Evolutionary conservation across 1,139 yeast species (phyloP).

Genomic region (Debaryomycetaceae sp.): DNA sequence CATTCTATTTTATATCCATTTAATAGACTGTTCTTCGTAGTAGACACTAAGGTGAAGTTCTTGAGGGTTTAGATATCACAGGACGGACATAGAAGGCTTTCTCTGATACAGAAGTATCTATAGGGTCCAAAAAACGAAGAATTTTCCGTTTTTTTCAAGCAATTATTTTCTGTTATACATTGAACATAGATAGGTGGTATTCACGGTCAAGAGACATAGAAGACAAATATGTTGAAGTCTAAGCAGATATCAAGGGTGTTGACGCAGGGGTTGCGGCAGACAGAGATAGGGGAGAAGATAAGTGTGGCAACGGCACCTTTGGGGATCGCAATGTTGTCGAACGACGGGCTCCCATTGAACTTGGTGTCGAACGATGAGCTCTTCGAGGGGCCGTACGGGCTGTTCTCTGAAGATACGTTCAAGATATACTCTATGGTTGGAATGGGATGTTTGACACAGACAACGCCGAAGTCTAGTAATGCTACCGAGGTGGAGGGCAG

Average conservation of each 20-base stretch:
- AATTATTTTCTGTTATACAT: no score
- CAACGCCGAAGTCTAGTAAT: conserved; percentile 5
- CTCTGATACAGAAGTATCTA: no score
- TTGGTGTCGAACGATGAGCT: conserved; percentile 24
- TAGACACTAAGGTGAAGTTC: no score
- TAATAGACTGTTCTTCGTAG: no score
- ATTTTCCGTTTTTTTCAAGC: no score
- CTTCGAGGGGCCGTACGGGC: conserved; percentile 8
- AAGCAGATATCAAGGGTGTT: conserved; percentile 42
- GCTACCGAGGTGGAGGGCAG: not conserved
- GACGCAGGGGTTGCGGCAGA: conserved; percentile 37
- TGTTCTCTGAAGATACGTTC: conserved; percentile 35
- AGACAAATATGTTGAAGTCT: conserved; percentile 42
- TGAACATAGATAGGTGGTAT: no score
- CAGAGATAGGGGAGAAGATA: conserved; percentile 6
- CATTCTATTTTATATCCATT: no score
- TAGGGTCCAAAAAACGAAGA: no score
- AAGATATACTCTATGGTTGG: conserved; percentile 47
- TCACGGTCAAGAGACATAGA: no score
- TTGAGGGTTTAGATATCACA: not conserved
- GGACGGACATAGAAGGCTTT: no score
- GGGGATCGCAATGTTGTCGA: conserved; percentile 42
- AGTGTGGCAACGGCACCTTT: conserved; percentile 22
- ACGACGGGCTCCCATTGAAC: conserved; percentile 40
- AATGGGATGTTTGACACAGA: conserved; percentile 29